Percentiles rank a stretch among this genome's conserved stretches.
phyloP scores from a whole-genome alignment of 2,329 filamentous ascomycete genomes.

The Phaeoacremonium minimum region DNA sequence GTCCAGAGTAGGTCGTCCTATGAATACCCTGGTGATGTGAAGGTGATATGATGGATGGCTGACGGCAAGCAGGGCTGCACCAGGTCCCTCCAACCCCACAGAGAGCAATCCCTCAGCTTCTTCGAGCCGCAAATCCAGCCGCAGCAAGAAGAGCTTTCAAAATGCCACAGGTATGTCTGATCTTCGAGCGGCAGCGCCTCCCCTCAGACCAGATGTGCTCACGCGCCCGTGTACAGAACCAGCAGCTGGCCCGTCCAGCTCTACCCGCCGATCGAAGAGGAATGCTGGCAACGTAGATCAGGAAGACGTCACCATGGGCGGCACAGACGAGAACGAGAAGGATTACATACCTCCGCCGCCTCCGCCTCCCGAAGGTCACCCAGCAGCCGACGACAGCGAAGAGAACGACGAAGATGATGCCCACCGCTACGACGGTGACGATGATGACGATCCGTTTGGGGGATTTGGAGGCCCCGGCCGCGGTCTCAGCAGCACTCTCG shows the following conservation, averaged over 20 bases:
- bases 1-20: slow-evolving; percentile 57
- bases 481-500: slow-evolving; percentile 73
- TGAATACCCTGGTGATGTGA: slow-evolving; percentile 7
- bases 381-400: slow-evolving; percentile 35
- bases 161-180: slow-evolving; percentile 30
- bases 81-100: slow-evolving; percentile 60
- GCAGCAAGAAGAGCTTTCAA: slow-evolving; percentile 62
- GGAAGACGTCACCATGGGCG: slow-evolving; percentile 68
- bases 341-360: slow-evolving; percentile 35
- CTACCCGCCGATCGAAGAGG: slow-evolving; percentile 49
- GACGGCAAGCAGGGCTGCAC: slow-evolving; percentile 17
- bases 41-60: slow-evolving; percentile 4
- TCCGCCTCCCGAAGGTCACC: slow-evolving; percentile 36
- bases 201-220: slow-evolving; percentile 7
- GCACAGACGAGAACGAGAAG: slow-evolving; percentile 53
- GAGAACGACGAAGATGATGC: slow-evolving; percentile 54
- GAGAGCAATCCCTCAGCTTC: slow-evolving; percentile 56
- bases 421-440: slow-evolving; percentile 43
- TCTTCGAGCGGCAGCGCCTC: neutral
- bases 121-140: slow-evolving; percentile 68
- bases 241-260: slow-evolving; percentile 27
- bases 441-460: slow-evolving; percentile 62
- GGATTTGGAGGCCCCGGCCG: slow-evolving; percentile 65
- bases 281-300: slow-evolving; percentile 45
- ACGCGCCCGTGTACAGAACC: slow-evolving; percentile 24